A percentile compares a stretch with the other conserved stretches of the same genome.
Evolutionary conservation across 805 yeast genomes (phyloP).

Genomic region (Dipodascus albidus): DNA sequence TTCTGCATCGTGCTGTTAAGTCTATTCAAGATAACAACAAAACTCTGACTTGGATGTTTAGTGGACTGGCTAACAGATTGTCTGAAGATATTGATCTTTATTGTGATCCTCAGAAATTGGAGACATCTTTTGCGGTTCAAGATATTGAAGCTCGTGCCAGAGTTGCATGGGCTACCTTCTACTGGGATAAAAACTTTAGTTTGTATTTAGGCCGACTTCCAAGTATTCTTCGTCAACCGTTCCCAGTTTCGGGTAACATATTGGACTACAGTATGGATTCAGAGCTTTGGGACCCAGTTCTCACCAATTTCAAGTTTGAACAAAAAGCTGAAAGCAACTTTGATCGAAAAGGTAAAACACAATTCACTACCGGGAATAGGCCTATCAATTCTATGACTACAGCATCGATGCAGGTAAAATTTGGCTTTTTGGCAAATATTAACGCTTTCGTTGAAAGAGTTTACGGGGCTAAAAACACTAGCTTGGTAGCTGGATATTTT

Average conservation of each 20-base stretch:
- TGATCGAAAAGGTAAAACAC: not conserved
- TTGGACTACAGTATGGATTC: slow-evolving; percentile 1
- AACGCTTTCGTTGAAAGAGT: not conserved
- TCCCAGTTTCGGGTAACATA: not conserved
- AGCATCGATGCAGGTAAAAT: not conserved
- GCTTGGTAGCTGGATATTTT: not conserved
- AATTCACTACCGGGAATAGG: not conserved
- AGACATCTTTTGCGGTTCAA: not conserved
- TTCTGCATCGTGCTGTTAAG: not conserved
- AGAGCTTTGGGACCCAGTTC: slow-evolving; percentile 2
- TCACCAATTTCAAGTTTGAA: not conserved
- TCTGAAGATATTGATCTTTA: slow-evolving; percentile 1
- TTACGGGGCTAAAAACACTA: not conserved
- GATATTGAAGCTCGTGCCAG: slow-evolving; percentile 1
- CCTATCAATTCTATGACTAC: not conserved
- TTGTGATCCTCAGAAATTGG: not conserved
- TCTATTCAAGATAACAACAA: not conserved
- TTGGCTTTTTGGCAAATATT: not conserved
- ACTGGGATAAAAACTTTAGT: slow-evolving; percentile 2
- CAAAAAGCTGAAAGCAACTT: not conserved
- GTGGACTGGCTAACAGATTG: not conserved
- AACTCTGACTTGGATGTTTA: not conserved
- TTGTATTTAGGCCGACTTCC: slow-evolving; percentile 2
- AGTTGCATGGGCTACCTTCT: not conserved
- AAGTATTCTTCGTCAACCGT: not conserved